Base-by-base conservation (phyloP, 306 rosid species). In the Cucumis melo region DNA sequence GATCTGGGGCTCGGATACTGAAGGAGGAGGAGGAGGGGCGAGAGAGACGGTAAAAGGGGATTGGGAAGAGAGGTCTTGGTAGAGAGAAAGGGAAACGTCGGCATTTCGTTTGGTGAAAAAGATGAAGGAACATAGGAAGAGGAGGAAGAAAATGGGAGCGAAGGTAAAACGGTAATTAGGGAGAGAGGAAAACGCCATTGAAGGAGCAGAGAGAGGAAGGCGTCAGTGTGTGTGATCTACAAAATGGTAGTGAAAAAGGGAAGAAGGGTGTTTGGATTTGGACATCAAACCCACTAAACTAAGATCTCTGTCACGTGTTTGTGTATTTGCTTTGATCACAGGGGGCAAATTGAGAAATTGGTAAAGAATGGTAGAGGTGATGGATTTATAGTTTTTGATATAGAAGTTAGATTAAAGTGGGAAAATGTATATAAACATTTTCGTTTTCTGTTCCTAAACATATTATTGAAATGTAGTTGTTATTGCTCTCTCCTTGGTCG, bases 41-140 rank as follows among this genome's bases (percentile, higher is more conserved):
- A 76, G 83, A 32, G 84, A 53, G 53, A 77, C 46, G 13, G 63
- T 41, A 63, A 83, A 62, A 10, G 88, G 80, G 80, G 84, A 3
- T 41, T 51, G 82, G 62, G 86, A 57, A 65, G 82, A 81, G 88
- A 84, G 85, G 87, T 90, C 88, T 73, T 81, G 23, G 82, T 60
- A 86, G 81, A 81, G 76, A 74, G 82, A 80, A 73, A 86, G 70
- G 24, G 89, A 39, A 17, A 90, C 80, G 19, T 80, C 85, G n/a
- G 86, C 78, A 61, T 90, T 34, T 75, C 82, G 86, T 78, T 57
- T 81, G 83, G 74, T 77, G 88, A 88, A 80, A 78, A 91, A 17
- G 81, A 87, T 80, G 72, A 87, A 10, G 41, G 77, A 68, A 67
- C 84, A 74, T 80, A 94, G 61, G 75, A 85, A 81, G 34, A 89